Evolutionary conservation across 1,284 basidiomycete species (phyloP).

Genomic region (Fomitopsis schrenkii): DNA sequence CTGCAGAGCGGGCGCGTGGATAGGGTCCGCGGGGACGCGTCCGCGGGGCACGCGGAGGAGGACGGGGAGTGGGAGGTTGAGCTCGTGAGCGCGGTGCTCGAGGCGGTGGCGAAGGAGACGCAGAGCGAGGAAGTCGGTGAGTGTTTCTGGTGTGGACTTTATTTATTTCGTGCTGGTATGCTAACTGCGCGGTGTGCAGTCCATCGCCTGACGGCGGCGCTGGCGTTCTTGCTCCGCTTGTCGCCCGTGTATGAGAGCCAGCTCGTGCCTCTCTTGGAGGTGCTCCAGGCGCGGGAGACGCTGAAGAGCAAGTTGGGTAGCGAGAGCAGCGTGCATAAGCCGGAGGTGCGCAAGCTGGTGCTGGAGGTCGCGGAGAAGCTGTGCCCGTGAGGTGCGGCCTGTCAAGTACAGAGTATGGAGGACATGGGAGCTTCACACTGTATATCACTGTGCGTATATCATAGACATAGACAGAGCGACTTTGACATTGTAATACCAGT

Average conservation of each 20-base stretch:
- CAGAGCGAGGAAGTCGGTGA: slow-evolving; percentile 76
- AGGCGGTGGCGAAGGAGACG: slow-evolving; percentile 67
- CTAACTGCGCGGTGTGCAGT: slow-evolving; percentile 37
- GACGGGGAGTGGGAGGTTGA: slow-evolving; percentile 84
- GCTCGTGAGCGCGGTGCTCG: slow-evolving; percentile 72
- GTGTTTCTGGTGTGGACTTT: slow-evolving; percentile 27
- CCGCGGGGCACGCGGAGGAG: slow-evolving; percentile 34
- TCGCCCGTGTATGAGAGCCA: slow-evolving; percentile 59
- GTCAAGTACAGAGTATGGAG: neutral
- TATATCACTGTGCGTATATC: neutral
- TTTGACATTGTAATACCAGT: neutral
- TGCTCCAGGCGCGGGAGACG: slow-evolving; percentile 56
- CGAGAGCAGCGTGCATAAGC: slow-evolving; percentile 52
- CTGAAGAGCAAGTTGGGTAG: slow-evolving; percentile 51
- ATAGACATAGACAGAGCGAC: neutral
- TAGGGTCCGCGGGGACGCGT: slow-evolving; percentile 31
- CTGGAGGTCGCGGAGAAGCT: slow-evolving; percentile 58
- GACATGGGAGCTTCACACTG: neutral
- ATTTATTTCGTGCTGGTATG: neutral
- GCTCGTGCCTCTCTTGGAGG: slow-evolving; percentile 58
- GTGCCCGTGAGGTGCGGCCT: slow-evolving; percentile 25
- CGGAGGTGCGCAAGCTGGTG: slow-evolving; percentile 57
- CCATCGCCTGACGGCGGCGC: slow-evolving; percentile 73
- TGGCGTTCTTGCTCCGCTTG: slow-evolving; percentile 70
- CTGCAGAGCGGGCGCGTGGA: slow-evolving; percentile 59